phyloP scores from a whole-genome alignment of 305 asterid species.

The Fraxinus paxiana region DNA sequence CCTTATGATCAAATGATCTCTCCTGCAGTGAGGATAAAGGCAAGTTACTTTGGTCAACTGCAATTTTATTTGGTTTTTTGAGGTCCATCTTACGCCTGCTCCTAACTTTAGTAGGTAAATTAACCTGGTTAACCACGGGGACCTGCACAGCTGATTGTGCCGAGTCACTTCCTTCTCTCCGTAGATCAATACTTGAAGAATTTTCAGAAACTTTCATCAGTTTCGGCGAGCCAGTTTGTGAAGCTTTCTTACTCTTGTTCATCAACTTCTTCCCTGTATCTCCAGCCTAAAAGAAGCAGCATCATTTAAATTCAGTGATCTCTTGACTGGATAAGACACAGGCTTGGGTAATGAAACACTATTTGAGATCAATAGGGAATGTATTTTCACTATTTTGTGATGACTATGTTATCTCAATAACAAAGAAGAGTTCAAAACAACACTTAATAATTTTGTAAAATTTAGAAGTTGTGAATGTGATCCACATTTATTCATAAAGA shows the following conservation, averaged over 20 bases:
- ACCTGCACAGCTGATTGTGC: constrained; percentile 61
- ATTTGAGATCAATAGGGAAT: constrained; percentile 2
- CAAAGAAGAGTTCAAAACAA: constrained; percentile 14
- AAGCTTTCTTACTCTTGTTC: constrained; percentile 52
- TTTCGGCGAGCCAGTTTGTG: constrained; percentile 54
- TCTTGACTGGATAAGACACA: constrained; percentile 19
- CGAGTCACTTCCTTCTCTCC: constrained; percentile 75
- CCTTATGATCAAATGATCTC: constrained; percentile 47
- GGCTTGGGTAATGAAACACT: constrained; percentile 15
- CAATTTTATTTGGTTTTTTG: constrained; percentile 46
- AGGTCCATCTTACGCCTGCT: constrained; percentile 72
- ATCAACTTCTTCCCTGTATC: constrained; percentile 47
- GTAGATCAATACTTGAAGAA: constrained; percentile 57
- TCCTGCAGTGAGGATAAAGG: constrained; percentile 43
- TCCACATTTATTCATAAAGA: background rate
- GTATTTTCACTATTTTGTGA: background rate
- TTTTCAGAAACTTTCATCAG: constrained; percentile 51
- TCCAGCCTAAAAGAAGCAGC: constrained; percentile 41
- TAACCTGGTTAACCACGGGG: constrained; percentile 43
- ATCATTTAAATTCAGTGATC: constrained; percentile 20
- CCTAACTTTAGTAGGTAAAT: constrained; percentile 59
- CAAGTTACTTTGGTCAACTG: constrained; percentile 39
- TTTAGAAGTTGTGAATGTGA: constrained; percentile 4
- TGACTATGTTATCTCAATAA: constrained; percentile 10
- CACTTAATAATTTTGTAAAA: background rate